Conservation (phyloP, 108 stramenopile genomes). For the Cyclotella baltica region DNA sequence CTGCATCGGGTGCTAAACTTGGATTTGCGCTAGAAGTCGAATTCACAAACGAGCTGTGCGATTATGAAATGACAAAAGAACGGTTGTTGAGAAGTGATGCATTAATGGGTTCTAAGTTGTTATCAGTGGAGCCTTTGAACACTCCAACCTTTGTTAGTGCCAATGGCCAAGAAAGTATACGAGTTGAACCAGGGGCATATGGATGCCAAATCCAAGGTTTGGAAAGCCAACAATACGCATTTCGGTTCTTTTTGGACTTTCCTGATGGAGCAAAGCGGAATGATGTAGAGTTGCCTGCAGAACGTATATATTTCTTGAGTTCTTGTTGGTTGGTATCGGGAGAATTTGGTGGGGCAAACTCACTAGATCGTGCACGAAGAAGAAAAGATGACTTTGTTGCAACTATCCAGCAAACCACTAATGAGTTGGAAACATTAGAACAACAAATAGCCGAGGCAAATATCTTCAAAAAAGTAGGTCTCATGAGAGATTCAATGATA, state of each 20-base stretch:
- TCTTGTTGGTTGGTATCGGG: constrained; percentile 31
- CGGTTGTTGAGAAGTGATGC: constrained; percentile 28
- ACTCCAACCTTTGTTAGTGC: constrained; percentile 40
- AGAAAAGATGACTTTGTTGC: constrained; percentile 4
- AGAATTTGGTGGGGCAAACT: background rate
- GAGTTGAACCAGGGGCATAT: constrained; percentile 42
- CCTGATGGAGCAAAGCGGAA: constrained; percentile 51
- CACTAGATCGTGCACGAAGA: constrained; percentile 2
- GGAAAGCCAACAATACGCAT: constrained; percentile 30
- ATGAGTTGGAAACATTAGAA: constrained; percentile 15
- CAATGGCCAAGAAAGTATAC: constrained; percentile 30
- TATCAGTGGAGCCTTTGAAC: constrained; percentile 36
- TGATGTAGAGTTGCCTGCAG: constrained; percentile 53
- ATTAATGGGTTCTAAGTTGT: constrained; percentile 19
- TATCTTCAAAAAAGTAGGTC: constrained; percentile 28
- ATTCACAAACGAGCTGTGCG: constrained; percentile 39
- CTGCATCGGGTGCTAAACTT: constrained; percentile 47
- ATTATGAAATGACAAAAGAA: constrained; percentile 49
- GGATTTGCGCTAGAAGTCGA: constrained; percentile 49
- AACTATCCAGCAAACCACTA: constrained; percentile 4
- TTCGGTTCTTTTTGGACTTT: constrained; percentile 52
- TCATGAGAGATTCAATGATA: constrained; percentile 26
- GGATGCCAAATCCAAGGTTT: constrained; percentile 40
- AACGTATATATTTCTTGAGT: constrained; percentile 47
- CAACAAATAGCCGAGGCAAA: background rate